Base-by-base conservation (phyloP, 1,284 basidiomycete species). In the Ustilago nuda region DNA sequence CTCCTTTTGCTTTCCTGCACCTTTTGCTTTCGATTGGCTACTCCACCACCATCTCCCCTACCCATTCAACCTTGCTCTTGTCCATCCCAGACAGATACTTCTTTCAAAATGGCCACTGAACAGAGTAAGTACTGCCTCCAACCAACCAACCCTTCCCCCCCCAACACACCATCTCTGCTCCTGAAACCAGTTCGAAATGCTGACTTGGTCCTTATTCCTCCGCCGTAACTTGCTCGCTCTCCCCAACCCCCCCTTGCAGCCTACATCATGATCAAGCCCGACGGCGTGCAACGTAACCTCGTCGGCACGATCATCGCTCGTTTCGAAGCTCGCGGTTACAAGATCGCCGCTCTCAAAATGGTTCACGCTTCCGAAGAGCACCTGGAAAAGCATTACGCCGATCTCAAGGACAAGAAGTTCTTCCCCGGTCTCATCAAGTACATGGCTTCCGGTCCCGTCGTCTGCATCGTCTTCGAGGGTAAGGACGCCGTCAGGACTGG, bases 401-500 rank as follows among this genome's bases (percentile, higher is more conserved):
- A 85, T 72, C 83, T 85, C 66, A 84, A 84, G 82, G 83, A 82
- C 67, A 85, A 85, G 77, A 74, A 79, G 60, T 85, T 85, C 81
- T 85, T 85, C 82, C 80, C 82, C 56, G 83, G 83, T 48, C 79
- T 85, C 61, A 74, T 84, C 76, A 83, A 85, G 82, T 84, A 84
- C 79, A 84, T 98, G 95, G 90, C 91, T 66, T 91, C 93, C 76
- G 96, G 96, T 76, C 96, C 96, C 82, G 96, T 99, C 82, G 92
- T 97, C 84, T 93, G 90, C 85, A 97, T 98, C 91, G 96, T 96
- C 84, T 98, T 94, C 91, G 90, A 98, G 89, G 96, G 96, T 82
- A 92, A 95, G 84, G 94, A 84, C 65, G 82, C 82, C 56, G 83
- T 85, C 57, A 83, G 82, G 78, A 80, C 80, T 66, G 95, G 95